These are phyloP conservation scores for Diaporthe sp. DNA, from an alignment of 2,329 filamentous ascomycete genomes.

Conservation along the genomic window DNA sequence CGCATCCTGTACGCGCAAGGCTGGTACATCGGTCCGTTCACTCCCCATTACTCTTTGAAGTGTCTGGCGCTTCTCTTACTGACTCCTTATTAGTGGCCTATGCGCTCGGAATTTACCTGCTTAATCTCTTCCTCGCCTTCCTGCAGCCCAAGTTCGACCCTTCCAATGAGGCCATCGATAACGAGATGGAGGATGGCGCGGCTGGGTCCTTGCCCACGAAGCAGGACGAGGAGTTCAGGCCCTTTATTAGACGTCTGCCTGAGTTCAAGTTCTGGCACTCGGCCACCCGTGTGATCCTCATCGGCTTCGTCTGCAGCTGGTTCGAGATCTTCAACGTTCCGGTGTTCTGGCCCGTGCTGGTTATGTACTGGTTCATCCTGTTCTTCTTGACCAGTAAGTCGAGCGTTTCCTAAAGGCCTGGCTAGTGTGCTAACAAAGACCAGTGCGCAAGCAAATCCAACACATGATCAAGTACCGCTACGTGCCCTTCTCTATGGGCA, in stretches of 20 bases:
- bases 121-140: constrained; percentile 99
- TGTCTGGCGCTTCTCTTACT: constrained; percentile 27
- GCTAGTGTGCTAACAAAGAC: constrained; percentile 18
- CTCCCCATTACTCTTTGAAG: neutral
- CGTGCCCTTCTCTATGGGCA: constrained; percentile 92
- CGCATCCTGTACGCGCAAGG: constrained; percentile 93
- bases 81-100: constrained; percentile 80
- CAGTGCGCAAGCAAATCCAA: constrained; percentile 99
- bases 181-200: constrained; percentile 94
- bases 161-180: constrained; percentile 89
- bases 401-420: neutral
- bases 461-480: constrained; percentile 99
- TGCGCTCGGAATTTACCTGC: constrained; percentile 96
- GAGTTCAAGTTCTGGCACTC: constrained; percentile 99
- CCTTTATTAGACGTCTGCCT: constrained; percentile 94
- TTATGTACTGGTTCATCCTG: constrained; percentile 98
- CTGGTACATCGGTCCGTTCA: constrained; percentile 92
- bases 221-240: constrained; percentile 96
- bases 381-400: constrained; percentile 93
- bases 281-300: constrained; percentile 86
- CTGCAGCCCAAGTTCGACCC: constrained; percentile 99
- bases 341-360: constrained; percentile 98
- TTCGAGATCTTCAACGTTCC: constrained; percentile 95
- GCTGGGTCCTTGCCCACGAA: constrained; percentile 89
- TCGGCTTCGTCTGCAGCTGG: constrained; percentile 91